Conservation (phyloP, 2,329 filamentous ascomycete species). For the Cladosporium phlei region DNA sequence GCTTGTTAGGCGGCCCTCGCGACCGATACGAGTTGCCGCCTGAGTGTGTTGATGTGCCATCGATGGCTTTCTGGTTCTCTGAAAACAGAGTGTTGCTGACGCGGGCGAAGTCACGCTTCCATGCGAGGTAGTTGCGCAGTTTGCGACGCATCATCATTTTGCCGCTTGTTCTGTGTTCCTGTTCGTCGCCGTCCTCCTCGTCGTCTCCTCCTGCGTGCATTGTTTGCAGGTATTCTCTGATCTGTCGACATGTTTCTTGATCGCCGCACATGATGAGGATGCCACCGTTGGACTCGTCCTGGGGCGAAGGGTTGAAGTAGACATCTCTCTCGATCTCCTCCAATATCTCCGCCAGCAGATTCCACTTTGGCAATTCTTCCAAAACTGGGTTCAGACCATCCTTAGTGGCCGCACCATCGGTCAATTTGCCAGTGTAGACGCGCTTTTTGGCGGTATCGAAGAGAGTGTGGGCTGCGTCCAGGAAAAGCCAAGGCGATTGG, state of each 20-base stretch:
- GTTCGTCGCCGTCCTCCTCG: slow-evolving; percentile 48
- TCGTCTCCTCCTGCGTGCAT: slow-evolving; percentile 57
- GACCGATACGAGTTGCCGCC: slow-evolving; percentile 49
- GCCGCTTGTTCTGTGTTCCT: slow-evolving; percentile 57
- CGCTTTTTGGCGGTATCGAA: slow-evolving; percentile 85
- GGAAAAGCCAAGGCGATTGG: slow-evolving; percentile 91
- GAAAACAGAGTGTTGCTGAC: slow-evolving; percentile 74
- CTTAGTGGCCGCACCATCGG: slow-evolving; percentile 51
- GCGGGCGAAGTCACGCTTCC: slow-evolving; percentile 85
- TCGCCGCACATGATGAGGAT: slow-evolving; percentile 95
- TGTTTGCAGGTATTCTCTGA: slow-evolving; percentile 84
- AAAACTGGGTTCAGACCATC: slow-evolving; percentile 72
- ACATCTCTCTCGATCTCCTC: slow-evolving; percentile 89
- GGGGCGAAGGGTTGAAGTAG: slow-evolving; percentile 71
- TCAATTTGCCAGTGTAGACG: slow-evolving; percentile 74
- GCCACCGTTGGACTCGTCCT: slow-evolving; percentile 83
- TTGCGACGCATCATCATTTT: slow-evolving; percentile 86
- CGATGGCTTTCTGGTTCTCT: slow-evolving; percentile 73
- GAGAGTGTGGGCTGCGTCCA: slow-evolving; percentile 90
- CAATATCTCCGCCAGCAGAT: slow-evolving; percentile 77
- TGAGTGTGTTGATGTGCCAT: slow-evolving; percentile 51
- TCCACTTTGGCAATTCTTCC: slow-evolving; percentile 95
- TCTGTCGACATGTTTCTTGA: slow-evolving; percentile 75
- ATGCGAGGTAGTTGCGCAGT: slow-evolving; percentile 78
- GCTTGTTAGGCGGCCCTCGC: slow-evolving; percentile 73